Evolutionary conservation across 495 filamentous ascomycete genomes (phyloP).

Genomic region (Xylaria cubensis): DNA sequence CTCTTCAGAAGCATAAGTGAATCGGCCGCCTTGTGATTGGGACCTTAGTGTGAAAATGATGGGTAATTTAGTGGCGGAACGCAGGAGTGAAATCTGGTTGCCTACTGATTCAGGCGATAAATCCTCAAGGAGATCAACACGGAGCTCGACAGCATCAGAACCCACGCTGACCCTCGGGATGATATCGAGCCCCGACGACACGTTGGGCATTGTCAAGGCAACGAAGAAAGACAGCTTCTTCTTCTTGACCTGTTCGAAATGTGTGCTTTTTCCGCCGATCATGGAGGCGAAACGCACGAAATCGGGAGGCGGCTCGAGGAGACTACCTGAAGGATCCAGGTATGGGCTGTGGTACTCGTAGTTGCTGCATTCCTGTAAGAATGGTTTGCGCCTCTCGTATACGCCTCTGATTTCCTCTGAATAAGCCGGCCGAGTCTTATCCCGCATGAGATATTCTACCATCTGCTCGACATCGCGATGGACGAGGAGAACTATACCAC

Average conservation of each 20-base stretch:
- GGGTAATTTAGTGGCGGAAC: slow-evolving; percentile 76
- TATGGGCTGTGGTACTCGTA: slow-evolving; percentile 87
- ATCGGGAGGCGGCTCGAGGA: slow-evolving; percentile 72
- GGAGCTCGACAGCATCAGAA: slow-evolving; percentile 90
- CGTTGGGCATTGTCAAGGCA: slow-evolving; percentile 80
- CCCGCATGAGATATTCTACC: slow-evolving; percentile 86
- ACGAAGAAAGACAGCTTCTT: slow-evolving; percentile 91
- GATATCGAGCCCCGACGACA: slow-evolving; percentile 65
- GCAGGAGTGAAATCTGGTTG: slow-evolving; percentile 80
- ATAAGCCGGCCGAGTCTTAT: slow-evolving; percentile 93
- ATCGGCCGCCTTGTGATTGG: slow-evolving; percentile 82
- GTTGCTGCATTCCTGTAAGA: slow-evolving; percentile 94
- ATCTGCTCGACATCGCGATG: slow-evolving; percentile 87
- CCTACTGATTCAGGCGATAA: slow-evolving; percentile 76
- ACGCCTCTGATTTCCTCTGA: slow-evolving; percentile 93
- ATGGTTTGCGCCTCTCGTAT: slow-evolving; percentile 88
- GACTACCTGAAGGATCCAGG: slow-evolving; percentile 59
- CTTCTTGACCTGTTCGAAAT: slow-evolving; percentile 67
- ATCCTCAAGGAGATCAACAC: slow-evolving; percentile 90
- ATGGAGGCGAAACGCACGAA: slow-evolving; percentile 79
- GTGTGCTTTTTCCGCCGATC: slow-evolving; percentile 72
- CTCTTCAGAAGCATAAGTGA: slow-evolving; percentile 77
- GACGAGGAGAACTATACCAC: slow-evolving; percentile 89
- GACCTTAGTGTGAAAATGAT: slow-evolving; percentile 94
- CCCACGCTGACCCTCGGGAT: slow-evolving; percentile 80